Conservation (phyloP, 2,329 filamentous ascomycete species). For the Pezicula radicicola region DNA sequence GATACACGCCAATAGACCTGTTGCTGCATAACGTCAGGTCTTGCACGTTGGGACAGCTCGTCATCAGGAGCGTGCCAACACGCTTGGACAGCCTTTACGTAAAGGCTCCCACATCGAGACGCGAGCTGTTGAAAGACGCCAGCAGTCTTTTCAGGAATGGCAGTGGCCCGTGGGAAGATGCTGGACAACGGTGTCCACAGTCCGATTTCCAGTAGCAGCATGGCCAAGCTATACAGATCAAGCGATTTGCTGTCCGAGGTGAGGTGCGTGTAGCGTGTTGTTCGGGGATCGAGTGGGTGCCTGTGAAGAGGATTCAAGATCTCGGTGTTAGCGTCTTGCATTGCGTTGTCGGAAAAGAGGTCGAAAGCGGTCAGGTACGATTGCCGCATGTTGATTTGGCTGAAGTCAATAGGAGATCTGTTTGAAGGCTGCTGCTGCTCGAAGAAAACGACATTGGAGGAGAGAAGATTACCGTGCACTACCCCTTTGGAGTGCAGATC, state of each 20-base stretch:
- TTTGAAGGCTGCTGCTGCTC: slow-evolving; percentile 24
- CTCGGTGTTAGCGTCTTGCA: slow-evolving; percentile 16
- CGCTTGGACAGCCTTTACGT: slow-evolving; percentile 70
- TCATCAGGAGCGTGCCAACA: slow-evolving; percentile 71
- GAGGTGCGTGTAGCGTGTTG: slow-evolving; percentile 45
- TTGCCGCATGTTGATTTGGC: slow-evolving; percentile 56
- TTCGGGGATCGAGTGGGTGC: slow-evolving; percentile 63
- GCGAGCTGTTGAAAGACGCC: slow-evolving; percentile 25
- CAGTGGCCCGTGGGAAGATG: slow-evolving; percentile 21
- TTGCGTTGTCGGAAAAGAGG: slow-evolving; percentile 54
- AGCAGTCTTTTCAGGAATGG: slow-evolving; percentile 22
- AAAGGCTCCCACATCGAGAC: slow-evolving; percentile 66
- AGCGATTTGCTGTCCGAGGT: slow-evolving; percentile 55
- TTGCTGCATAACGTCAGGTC: slow-evolving; percentile 53
- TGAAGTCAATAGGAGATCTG: slow-evolving; percentile 17
- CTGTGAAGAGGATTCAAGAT: slow-evolving; percentile 40
- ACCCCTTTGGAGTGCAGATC: slow-evolving; percentile 69
- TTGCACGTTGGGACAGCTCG: slow-evolving; percentile 44
- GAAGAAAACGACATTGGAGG: slow-evolving; percentile 66
- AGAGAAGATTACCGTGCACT: slow-evolving; percentile 67
- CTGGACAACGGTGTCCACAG: slow-evolving; percentile 64
- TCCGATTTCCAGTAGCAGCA: slow-evolving; percentile 72
- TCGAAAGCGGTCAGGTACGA: slow-evolving; percentile 74
- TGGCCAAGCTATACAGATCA: slow-evolving; percentile 71
- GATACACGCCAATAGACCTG: slow-evolving; percentile 51